phyloP scores from a whole-genome alignment of 257 asterid genomes.

The Solanum sparsipilum region DNA sequence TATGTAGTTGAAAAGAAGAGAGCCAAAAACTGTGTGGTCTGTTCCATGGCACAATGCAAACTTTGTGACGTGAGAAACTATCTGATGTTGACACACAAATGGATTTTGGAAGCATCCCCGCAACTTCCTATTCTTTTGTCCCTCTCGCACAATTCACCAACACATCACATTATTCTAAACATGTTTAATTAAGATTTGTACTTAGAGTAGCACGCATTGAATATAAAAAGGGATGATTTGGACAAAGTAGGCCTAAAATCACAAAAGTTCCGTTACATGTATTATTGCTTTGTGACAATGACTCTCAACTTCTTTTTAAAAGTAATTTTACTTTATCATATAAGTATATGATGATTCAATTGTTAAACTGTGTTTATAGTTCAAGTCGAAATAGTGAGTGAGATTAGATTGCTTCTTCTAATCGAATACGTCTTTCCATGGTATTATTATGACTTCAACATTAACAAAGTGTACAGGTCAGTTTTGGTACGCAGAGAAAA shows the following conservation, averaged over 20 bases:
- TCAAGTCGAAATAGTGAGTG: background rate
- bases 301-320: background rate
- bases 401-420: background rate
- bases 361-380: background rate
- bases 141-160: background rate
- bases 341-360: background rate
- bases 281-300: background rate
- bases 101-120: background rate
- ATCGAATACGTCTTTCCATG: background rate
- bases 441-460: background rate
- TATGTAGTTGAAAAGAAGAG: too few relatives aligned
- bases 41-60: too few relatives aligned
- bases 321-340: too few relatives aligned
- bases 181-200: too few relatives aligned
- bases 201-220: too few relatives aligned
- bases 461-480: background rate
- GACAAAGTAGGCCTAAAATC: background rate
- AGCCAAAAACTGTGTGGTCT: too few relatives aligned
- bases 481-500: background rate
- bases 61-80: too few relatives aligned
- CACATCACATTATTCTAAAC: background rate
- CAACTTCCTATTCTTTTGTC: background rate
- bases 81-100: too few relatives aligned
- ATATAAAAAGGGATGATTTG: too few relatives aligned
- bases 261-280: background rate